Base-by-base conservation (phyloP, 768 basidiomycete species). In the Lyophyllum shimeji region DNA sequence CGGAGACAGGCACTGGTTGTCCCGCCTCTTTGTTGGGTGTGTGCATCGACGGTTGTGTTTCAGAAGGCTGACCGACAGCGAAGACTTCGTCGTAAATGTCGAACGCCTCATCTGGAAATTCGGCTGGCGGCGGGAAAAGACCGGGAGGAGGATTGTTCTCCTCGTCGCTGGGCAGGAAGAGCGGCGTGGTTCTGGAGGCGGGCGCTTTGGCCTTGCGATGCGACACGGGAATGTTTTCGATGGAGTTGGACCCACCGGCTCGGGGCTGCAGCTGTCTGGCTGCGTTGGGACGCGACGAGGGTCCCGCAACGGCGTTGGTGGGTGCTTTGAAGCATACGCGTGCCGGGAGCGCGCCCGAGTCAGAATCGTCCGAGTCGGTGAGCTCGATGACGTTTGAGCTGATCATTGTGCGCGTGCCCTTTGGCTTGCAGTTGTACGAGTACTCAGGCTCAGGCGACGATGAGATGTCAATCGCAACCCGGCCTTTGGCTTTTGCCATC, bases 351-450 rank as follows among this genome's bases (percentile, higher is more conserved):
- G 12, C 53, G 52, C 54, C 48, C 7, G 49, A 49, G 24, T 79
- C 81, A 49, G 69, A 65, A 45, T 82, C 81, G 21, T 82, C 81
- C 18, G 80, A 79, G 63, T 85, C 82, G 1, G 77, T 73, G 58
- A 84, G 68, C 59, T 82, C 82, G 56, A 84, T 81, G 23, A 82
- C 68, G n/a, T n/a, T n/a, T 1, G 66, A 52, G 11, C n/a, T 37
- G 46, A 48, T 12, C 46, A 50, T 44, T 33, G 45, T 20, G 25
- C 39, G 56, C 21, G 39, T 20, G 11, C 24, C 23, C 34, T 42
- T 51, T 11, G 1, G 24, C 18, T 31, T 56, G 3, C 17, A 42
- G n/a, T 31, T 56, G 3, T 17, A 42, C 13, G 25, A 37, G 17
- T 34, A 21, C 15, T 34, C 60, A 42, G 60, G 60, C 43, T 62